These are phyloP conservation scores for Forsythia viridissima DNA, from an alignment of 257 asterid genomes.

Conservation along the genomic window DNA sequence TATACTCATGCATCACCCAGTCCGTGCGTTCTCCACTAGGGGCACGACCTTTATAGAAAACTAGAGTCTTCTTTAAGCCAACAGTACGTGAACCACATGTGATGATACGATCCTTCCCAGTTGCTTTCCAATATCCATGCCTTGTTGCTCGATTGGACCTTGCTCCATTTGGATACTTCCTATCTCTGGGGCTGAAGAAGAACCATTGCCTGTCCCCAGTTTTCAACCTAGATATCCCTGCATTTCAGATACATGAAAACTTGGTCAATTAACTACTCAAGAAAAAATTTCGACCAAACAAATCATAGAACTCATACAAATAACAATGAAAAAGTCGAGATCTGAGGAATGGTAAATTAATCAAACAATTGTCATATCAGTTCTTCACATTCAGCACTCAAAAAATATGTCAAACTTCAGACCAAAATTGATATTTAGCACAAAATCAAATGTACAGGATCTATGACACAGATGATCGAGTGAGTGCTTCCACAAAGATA, in stretches of 20 bases:
- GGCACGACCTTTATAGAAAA: conserved; percentile 86
- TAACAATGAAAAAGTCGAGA: too few relatives aligned
- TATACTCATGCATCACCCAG: conserved; percentile 99
- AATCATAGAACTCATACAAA: background rate
- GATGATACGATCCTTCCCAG: conserved; percentile 87
- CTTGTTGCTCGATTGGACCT: conserved; percentile 80
- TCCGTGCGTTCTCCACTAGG: conserved; percentile 88
- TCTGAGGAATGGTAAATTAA: too few relatives aligned
- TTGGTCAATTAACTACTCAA: conserved; percentile 20
- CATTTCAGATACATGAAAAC: conserved; percentile 25
- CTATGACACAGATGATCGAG: too few relatives aligned
- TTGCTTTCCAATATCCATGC: conserved; percentile 93
- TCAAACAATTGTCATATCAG: background rate
- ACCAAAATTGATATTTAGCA: too few relatives aligned
- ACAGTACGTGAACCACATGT: conserved; percentile 61
- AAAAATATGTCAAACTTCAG: too few relatives aligned
- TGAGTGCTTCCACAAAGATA: too few relatives aligned
- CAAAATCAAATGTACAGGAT: too few relatives aligned
- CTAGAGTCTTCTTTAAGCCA: conserved; percentile 89
- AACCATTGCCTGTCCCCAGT: conserved; percentile 96
- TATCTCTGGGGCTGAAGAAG: conserved; percentile 85
- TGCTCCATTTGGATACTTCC: conserved; percentile 88
- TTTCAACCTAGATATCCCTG: conserved; percentile 77
- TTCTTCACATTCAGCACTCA: background rate
- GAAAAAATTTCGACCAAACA: background rate